These are phyloP conservation scores for Calocybe cyanea DNA, from an alignment of 768 basidiomycete genomes.

Conservation along the genomic window DNA sequence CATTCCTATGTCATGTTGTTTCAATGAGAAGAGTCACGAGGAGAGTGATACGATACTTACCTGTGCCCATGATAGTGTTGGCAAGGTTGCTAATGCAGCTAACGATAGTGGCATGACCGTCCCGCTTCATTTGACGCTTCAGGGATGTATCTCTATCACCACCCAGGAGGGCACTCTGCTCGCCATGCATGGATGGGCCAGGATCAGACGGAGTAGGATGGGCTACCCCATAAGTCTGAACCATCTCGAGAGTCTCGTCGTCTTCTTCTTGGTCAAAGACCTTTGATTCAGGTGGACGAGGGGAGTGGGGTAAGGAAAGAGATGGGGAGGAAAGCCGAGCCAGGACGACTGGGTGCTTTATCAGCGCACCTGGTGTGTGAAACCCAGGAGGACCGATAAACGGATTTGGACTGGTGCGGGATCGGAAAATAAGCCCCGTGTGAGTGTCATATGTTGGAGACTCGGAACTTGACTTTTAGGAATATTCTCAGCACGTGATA, in stretches of 20 bases:
- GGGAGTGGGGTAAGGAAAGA: neutral
- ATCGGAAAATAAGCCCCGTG: too few relatives aligned
- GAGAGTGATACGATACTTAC: conserved; percentile 35
- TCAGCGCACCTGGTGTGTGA: neutral
- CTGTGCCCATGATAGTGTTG: conserved; percentile 92
- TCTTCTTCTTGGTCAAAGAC: conserved; percentile 18
- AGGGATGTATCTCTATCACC: conserved; percentile 26
- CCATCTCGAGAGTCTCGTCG: conserved; percentile 53
- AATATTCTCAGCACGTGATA: too few relatives aligned
- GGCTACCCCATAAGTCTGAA: conserved; percentile 64
- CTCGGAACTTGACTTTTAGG: too few relatives aligned
- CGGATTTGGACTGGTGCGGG: too few relatives aligned
- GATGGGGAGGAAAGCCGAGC: conserved; percentile 15
- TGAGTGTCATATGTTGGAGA: too few relatives aligned
- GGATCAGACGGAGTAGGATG: conserved; percentile 30
- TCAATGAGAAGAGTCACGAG: neutral
- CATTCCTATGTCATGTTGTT: conserved; percentile 55
- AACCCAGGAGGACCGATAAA: too few relatives aligned
- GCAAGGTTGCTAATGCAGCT: conserved; percentile 77
- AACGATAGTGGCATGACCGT: conserved; percentile 66
- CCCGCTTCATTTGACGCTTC: conserved; percentile 25
- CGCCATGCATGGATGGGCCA: conserved; percentile 30
- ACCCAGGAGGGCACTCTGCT: conserved; percentile 61
- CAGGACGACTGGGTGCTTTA: conserved; percentile 16
- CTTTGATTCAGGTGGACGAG: conserved; percentile 1